Conservation (phyloP, 805 yeast genomes). For the Teunomyces tritomae region DNA sequence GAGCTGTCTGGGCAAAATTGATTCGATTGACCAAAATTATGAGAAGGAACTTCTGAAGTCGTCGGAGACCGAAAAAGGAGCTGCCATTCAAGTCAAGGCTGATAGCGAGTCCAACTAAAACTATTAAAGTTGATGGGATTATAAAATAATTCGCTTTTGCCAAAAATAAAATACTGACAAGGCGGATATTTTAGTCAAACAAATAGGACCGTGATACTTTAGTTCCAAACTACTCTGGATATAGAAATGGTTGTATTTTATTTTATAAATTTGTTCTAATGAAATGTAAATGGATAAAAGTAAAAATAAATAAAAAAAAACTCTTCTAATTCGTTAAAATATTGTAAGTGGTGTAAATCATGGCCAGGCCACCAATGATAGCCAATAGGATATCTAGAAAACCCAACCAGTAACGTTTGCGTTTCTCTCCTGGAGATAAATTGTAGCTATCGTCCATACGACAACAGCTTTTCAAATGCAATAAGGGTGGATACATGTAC, state of each 20-base stretch:
- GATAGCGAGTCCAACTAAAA: background rate
- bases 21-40: background rate
- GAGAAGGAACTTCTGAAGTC: background rate
- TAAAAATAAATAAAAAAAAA: background rate
- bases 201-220: too few species aligned
- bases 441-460: constrained; percentile 13
- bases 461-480: constrained; percentile 58
- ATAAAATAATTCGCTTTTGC: too few species aligned
- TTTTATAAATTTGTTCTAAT: background rate
- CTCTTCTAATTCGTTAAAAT: constrained; percentile 27
- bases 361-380: constrained; percentile 55
- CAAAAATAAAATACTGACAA: too few species aligned
- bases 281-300: background rate
- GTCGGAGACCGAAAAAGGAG: background rate
- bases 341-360: constrained; percentile 68
- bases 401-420: constrained; percentile 37
- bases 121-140: background rate
- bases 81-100: background rate
- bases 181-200: too few species aligned
- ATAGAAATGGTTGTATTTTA: background rate
- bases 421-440: constrained; percentile 16
- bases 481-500: constrained; percentile 80
- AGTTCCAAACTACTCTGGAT: too few species aligned
- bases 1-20: background rate
- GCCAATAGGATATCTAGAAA: constrained; percentile 49